Evolutionary conservation across 495 filamentous ascomycete genomes (phyloP).

Genomic region (Talaromyces thailandensis): DNA sequence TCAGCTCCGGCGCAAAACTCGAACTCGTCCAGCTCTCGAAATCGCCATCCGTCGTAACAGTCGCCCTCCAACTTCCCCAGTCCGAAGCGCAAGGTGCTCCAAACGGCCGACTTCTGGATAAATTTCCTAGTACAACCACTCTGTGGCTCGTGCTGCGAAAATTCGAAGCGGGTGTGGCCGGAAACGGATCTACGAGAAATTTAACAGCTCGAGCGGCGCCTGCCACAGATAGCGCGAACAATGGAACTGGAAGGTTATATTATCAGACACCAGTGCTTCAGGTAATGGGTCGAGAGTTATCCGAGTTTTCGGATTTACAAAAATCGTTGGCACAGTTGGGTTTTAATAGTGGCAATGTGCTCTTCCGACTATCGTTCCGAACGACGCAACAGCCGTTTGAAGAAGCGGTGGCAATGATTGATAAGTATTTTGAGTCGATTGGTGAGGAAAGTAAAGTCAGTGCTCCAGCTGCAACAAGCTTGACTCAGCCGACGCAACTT

Average conservation of each 20-base stretch:
- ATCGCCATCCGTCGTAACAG: conserved; percentile 72
- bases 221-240: conserved; percentile 36
- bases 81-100: conserved; percentile 47
- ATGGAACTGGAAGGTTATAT: conserved; percentile 65
- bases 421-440: conserved; percentile 50
- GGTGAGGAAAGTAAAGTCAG: conserved; percentile 20
- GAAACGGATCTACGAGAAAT: conserved; percentile 49
- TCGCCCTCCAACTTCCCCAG: conserved; percentile 73
- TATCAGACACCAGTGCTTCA: conserved; percentile 82
- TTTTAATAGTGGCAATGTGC: conserved; percentile 68
- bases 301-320: conserved; percentile 69
- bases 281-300: conserved; percentile 68
- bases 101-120: conserved; percentile 62
- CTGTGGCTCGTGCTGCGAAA: conserved; percentile 82
- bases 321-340: conserved; percentile 83
- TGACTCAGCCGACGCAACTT: conserved; percentile 2
- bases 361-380: conserved; percentile 70
- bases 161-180: conserved; percentile 64
- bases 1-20: conserved; percentile 78
- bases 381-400: conserved; percentile 70
- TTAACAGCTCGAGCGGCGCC: conserved; percentile 73
- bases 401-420: conserved; percentile 76
- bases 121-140: conserved; percentile 73
- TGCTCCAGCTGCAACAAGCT: neutral
- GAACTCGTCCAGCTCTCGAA: conserved; percentile 81